Evolutionary conservation across 441 rosid species (phyloP).

Genomic region (Populus hybrid): DNA sequence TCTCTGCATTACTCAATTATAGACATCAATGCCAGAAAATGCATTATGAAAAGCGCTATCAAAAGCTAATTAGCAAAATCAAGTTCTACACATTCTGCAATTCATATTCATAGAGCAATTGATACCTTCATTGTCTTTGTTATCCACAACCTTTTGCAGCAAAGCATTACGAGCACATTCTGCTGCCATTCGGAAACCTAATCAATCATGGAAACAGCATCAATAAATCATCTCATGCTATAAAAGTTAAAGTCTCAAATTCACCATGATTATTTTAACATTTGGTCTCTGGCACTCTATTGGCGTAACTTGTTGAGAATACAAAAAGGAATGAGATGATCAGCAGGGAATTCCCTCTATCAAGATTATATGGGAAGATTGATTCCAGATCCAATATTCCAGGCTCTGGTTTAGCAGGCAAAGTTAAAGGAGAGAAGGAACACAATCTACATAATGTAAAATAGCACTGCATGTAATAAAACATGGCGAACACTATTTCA

Average conservation of each 20-base stretch:
- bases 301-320: neutral
- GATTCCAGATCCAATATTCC: neutral
- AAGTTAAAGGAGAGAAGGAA: neutral
- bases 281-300: neutral
- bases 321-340: neutral
- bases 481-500: neutral
- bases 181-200: constrained; percentile 97
- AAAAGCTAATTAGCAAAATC: neutral
- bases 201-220: constrained; percentile 7
- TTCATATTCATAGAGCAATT: neutral
- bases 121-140: constrained; percentile 80
- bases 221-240: neutral
- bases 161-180: constrained; percentile 88
- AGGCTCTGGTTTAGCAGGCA: neutral
- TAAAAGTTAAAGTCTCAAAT: neutral
- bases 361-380: neutral
- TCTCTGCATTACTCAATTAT: constrained; percentile 53
- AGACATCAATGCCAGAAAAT: neutral
- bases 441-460: neutral
- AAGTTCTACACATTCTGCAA: neutral
- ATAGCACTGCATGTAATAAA: neutral
- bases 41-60: neutral
- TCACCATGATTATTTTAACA: neutral
- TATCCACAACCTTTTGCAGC: constrained; percentile 66
- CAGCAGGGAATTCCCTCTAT: neutral